Evolutionary conservation across 1,284 basidiomycete genomes (phyloP), one percentile per base, ranked within the genome.

Genomic region (Polyporus tsugae): DNA sequence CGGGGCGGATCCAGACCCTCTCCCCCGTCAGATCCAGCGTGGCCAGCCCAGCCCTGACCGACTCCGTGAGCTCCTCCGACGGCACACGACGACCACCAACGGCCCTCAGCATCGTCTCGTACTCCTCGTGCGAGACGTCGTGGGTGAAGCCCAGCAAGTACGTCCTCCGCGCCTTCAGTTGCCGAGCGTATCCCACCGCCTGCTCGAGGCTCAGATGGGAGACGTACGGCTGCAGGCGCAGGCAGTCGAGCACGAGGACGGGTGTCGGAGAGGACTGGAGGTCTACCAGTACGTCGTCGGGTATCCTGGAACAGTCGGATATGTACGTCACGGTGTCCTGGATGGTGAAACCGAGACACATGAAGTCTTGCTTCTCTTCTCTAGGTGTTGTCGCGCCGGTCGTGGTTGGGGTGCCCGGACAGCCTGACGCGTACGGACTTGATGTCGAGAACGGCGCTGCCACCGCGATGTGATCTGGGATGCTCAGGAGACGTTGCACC

Each of bases 141-240:
- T 94, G 93, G 38, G 83, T 83, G 77, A 95, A 91, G 5, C 93
- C 92, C 19, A 84, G 85, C 69, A 93, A 77, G 75, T 95, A 95
- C 19, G 86, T 92, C 72, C 87, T 82, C 63, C 75, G 74, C 2
- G 91, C 88, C 29, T 82, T 81, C 63, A 94, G 79, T 72, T 84
- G 81, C 68, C 87, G 78, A 29, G 91, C 87, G 1, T 84, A 78
- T 19, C 77, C 80, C 6, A 92, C 79, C 6, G 92, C 83, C 67
- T 89, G 84, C 60, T 80, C 83, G 19, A 95, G 73, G 0, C 93
- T 93, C 73, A 92, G 86, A 78, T 95, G 94, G 9, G 93, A 94
- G 25, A 83, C 87, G 77, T 93, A 91, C 1, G 83, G 77, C 6
- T 78, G 74, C 5, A 92, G 80, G 55, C 88, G 82, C 57, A 95